phyloP scores from a whole-genome alignment of 345 rosid genomes.

The Anastatica hierochuntica region DNA sequence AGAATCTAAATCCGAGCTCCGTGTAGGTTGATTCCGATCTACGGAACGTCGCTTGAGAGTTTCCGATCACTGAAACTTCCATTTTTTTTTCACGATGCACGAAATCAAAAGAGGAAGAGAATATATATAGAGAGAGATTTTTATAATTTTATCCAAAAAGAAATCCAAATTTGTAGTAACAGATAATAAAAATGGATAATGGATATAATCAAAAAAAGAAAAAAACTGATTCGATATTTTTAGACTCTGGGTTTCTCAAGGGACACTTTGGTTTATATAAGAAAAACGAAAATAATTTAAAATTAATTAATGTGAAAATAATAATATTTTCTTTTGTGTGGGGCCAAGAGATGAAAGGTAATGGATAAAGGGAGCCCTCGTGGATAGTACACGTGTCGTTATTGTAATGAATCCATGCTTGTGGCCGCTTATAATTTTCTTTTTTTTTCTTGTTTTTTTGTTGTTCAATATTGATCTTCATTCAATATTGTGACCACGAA shows the following conservation, averaged over 20 bases:
- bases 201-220: too few relatives aligned
- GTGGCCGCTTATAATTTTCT: slow-evolving; percentile 21
- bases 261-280: slow-evolving; percentile 22
- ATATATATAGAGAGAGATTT: background rate
- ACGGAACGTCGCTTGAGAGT: slow-evolving; percentile 35
- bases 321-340: too few relatives aligned
- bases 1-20: slow-evolving; percentile 27
- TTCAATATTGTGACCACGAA: too few relatives aligned
- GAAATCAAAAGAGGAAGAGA: background rate
- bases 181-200: background rate
- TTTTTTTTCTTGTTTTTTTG: too few relatives aligned
- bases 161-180: too few relatives aligned
- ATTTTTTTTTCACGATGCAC: slow-evolving; percentile 8
- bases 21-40: slow-evolving; percentile 31
- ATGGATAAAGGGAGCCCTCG: slow-evolving; percentile 8
- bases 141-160: too few relatives aligned
- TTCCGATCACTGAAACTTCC: slow-evolving; percentile 59
- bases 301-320: too few relatives aligned
- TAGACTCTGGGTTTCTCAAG: background rate
- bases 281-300: too few relatives aligned
- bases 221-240: too few relatives aligned
- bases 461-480: background rate
- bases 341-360: background rate
- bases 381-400: slow-evolving; percentile 26
- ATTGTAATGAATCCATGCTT: background rate